Conservation (phyloP, 345 rosid genomes). For the Murraya koenigii region DNA sequence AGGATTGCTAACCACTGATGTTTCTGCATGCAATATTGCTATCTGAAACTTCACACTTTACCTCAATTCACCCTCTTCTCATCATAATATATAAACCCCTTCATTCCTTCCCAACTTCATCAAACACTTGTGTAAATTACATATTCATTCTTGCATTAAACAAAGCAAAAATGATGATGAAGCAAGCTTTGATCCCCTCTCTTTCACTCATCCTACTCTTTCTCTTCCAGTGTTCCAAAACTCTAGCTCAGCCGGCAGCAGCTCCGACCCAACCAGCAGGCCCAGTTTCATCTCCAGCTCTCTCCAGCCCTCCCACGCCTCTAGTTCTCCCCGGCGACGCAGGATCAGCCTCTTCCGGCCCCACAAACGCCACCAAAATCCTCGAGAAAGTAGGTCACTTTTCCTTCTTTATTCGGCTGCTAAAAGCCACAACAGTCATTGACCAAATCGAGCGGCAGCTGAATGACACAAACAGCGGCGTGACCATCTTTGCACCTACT, state of each 20-base stretch:
- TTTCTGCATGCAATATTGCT: neutral
- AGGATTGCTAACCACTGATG: slow-evolving; percentile 15
- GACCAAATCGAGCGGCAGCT: slow-evolving; percentile 30
- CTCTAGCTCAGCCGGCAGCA: slow-evolving; percentile 25
- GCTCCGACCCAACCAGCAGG: slow-evolving; percentile 12
- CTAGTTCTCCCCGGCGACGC: slow-evolving; percentile 21
- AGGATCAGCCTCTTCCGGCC: slow-evolving; percentile 10
- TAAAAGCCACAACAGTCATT: slow-evolving; percentile 25
- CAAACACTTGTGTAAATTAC: neutral
- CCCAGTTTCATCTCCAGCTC: neutral
- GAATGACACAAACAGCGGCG: slow-evolving; percentile 33
- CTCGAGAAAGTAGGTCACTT: slow-evolving; percentile 34
- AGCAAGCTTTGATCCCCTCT: neutral
- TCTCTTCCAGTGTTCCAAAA: slow-evolving; percentile 19
- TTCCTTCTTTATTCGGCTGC: slow-evolving; percentile 24
- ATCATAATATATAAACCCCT: neutral
- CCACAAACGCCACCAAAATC: slow-evolving; percentile 23
- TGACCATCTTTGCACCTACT: slow-evolving; percentile 35
- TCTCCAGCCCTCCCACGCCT: slow-evolving; percentile 11
- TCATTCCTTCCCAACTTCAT: neutral
- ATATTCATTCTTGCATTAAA: neutral
- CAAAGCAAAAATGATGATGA: neutral
- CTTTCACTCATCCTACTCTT: slow-evolving; percentile 20
- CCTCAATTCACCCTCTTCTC: neutral
- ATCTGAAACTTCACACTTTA: slow-evolving; percentile 8